phyloP scores from a whole-genome alignment of 2,329 filamentous ascomycete genomes.

The Colletotrichum sp. region DNA sequence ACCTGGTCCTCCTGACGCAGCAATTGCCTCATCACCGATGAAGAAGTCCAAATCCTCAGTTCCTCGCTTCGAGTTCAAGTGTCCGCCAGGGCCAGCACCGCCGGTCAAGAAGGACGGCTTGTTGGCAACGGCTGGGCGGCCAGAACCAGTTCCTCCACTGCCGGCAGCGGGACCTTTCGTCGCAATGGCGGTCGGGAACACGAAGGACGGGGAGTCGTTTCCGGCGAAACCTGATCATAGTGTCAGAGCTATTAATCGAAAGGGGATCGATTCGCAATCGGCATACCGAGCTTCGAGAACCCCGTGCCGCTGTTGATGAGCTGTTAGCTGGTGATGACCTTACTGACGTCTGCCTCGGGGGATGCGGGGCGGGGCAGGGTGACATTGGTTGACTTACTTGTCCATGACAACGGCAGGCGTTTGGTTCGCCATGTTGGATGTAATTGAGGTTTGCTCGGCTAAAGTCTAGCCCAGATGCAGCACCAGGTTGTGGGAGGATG shows the following conservation, averaged over 20 bases:
- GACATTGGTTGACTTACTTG: constrained; percentile 76
- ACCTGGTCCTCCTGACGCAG: constrained; percentile 84
- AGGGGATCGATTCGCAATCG: neutral
- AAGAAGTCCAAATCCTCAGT: constrained; percentile 99
- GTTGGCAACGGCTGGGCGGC: constrained; percentile 87
- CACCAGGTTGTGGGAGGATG: constrained; percentile 10
- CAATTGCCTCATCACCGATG: constrained; percentile 94
- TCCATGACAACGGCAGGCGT: constrained; percentile 99
- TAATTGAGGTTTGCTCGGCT: constrained; percentile 2
- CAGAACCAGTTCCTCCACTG: constrained; percentile 78
- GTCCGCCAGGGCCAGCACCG: constrained; percentile 80
- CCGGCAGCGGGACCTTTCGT: constrained; percentile 82
- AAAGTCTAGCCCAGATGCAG: constrained; percentile 9
- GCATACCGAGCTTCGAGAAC: constrained; percentile 95
- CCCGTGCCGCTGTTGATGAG: constrained; percentile 83
- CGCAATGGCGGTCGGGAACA: constrained; percentile 98
- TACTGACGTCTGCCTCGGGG: constrained; percentile 25
- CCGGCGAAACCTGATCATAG: constrained; percentile 82
- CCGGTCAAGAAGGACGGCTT: constrained; percentile 96
- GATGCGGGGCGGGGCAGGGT: constrained; percentile 32
- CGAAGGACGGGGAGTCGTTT: constrained; percentile 98
- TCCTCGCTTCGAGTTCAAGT: constrained; percentile 89
- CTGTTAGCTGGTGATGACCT: constrained; percentile 22
- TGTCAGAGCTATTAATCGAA: constrained; percentile 28
- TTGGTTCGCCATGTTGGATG: constrained; percentile 82